Conservation (phyloP, 2,329 filamentous ascomycete species). For the Diaporthe sp. region DNA sequence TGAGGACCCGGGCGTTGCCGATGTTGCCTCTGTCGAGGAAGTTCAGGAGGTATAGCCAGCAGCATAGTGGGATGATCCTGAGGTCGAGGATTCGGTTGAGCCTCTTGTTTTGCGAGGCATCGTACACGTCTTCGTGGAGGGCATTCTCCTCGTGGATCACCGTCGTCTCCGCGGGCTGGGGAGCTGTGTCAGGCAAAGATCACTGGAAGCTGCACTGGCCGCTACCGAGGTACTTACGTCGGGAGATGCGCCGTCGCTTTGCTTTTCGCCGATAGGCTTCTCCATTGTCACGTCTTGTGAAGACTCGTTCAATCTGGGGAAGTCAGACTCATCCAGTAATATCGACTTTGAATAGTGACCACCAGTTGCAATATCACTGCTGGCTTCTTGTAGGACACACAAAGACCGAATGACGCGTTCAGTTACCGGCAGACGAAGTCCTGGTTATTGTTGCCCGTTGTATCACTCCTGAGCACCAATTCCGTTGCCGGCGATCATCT, state of each 20-base stretch:
- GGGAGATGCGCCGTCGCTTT: neutral
- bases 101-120: slow-evolving; percentile 29
- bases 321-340: no score
- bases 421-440: neutral
- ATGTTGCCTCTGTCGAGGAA: slow-evolving; percentile 49
- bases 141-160: slow-evolving; percentile 2
- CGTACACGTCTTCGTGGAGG: neutral
- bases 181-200: no score
- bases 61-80: slow-evolving; percentile 45
- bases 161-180: neutral
- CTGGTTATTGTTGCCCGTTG: neutral
- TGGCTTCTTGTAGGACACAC: neutral
- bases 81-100: slow-evolving; percentile 45
- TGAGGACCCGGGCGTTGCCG: slow-evolving; percentile 49
- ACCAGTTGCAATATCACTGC: neutral
- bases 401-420: neutral
- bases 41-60: slow-evolving; percentile 46
- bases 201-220: no score
- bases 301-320: no score
- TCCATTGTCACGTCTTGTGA: neutral
- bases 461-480: neutral
- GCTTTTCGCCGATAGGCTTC: neutral
- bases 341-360: no score
- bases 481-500: slow-evolving; percentile 19
- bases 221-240: slow-evolving; percentile 3